A percentile compares a stretch with the other conserved stretches of the same genome.
These are phyloP conservation scores for Leccinellum albellum DNA, from an alignment of 768 basidiomycete species.

Conservation along the genomic window DNA sequence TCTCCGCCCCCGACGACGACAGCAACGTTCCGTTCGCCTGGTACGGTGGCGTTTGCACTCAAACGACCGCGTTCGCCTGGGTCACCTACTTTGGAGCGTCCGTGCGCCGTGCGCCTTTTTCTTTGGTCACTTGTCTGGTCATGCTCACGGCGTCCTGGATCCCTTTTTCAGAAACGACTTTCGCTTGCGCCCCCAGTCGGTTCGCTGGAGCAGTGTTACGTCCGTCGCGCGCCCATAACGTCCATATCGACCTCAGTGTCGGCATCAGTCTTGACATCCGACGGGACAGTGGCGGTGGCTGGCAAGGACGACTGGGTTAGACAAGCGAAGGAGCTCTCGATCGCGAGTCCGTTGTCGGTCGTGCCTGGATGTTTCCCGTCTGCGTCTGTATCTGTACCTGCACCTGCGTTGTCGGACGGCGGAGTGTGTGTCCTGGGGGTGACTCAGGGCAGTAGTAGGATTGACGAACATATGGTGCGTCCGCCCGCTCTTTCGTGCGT, in stretches of 20 bases:
- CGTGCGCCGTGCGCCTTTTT: conserved; percentile 39
- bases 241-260: neutral
- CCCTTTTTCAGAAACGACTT: conserved; percentile 53
- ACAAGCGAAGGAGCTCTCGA: conserved; percentile 63
- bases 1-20: conserved; percentile 28
- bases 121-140: neutral
- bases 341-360: conserved; percentile 31
- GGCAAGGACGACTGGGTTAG: conserved; percentile 73
- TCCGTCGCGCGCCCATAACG: conserved; percentile 30
- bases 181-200: conserved; percentile 37
- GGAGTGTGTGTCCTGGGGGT: neutral
- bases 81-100: conserved; percentile 48
- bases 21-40: conserved; percentile 32
- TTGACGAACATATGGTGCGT: conserved; percentile 49
- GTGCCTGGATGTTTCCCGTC: conserved; percentile 10
- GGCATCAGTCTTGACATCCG: neutral
- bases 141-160: neutral
- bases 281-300: conserved; percentile 23
- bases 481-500: neutral
- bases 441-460: conserved; percentile 4
- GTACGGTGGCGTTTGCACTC: conserved; percentile 23
- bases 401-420: neutral
- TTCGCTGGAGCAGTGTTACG: conserved; percentile 15
- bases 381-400: neutral
- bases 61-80: conserved; percentile 64